These are phyloP conservation scores for Albifimbria verrucaria DNA, from an alignment of 2,329 filamentous ascomycete species.

Conservation along the genomic window DNA sequence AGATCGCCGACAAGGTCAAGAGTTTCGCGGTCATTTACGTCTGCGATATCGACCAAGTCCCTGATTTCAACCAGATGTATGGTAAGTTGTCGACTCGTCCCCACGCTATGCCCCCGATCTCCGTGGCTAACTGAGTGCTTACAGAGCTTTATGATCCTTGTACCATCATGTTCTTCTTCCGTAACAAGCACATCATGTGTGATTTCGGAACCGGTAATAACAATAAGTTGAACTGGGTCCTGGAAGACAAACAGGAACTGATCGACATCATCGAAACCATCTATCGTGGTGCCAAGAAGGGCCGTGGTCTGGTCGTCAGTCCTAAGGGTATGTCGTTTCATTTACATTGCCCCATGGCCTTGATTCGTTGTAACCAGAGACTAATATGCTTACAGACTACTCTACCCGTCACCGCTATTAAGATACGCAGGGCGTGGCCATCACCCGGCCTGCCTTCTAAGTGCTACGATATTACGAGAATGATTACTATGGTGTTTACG, in stretches of 20 bases:
- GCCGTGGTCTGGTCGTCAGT: constrained; percentile 90
- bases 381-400: constrained; percentile 22
- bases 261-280: constrained; percentile 99
- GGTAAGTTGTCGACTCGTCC: constrained; percentile 31
- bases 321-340: constrained; percentile 70
- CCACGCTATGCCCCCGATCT: background rate
- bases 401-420: constrained; percentile 35
- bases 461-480: background rate
- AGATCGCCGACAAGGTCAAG: constrained; percentile 88
- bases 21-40: constrained; percentile 92
- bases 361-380: background rate
- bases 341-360: background rate
- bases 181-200: constrained; percentile 99
- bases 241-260: constrained; percentile 94
- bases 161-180: constrained; percentile 95
- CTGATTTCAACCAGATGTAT: constrained; percentile 97
- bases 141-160: constrained; percentile 78
- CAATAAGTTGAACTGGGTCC: constrained; percentile 95
- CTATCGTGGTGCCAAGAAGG: constrained; percentile 98
- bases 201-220: constrained; percentile 98
- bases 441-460: background rate
- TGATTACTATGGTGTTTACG: background rate
- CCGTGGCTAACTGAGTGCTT: background rate
- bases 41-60: constrained; percentile 87
- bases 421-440: constrained; percentile 3